Percentiles rank a stretch among this genome's conserved stretches.
Conservation (phyloP, 805 yeast species). For the Wickerhamomyces silvicola region DNA sequence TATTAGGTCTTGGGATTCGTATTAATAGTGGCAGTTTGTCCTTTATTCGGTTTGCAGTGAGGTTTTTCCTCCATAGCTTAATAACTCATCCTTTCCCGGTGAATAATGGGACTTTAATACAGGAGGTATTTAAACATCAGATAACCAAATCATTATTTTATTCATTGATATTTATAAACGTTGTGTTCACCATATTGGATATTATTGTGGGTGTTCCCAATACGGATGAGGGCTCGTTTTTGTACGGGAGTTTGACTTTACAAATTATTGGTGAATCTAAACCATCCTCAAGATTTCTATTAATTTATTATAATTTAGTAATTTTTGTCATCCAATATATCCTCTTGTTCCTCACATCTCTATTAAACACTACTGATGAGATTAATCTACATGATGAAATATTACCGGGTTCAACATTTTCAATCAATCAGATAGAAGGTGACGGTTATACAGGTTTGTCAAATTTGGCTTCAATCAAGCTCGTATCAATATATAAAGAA, state of each 20-base stretch:
- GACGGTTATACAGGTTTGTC: constrained; percentile 44
- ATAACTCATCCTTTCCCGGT: constrained; percentile 36
- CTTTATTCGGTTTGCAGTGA: constrained; percentile 21
- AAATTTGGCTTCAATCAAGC: constrained; percentile 29
- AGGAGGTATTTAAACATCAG: constrained; percentile 15
- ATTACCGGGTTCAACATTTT: constrained; percentile 20
- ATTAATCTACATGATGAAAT: constrained; percentile 22
- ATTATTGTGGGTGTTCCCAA: constrained; percentile 26
- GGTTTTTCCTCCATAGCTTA: constrained; percentile 32
- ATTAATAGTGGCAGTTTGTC: constrained; percentile 15
- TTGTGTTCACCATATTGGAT: constrained; percentile 27
- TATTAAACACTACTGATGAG: constrained; percentile 25
- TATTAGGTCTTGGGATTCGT: neutral
- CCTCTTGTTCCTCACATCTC: constrained; percentile 23
- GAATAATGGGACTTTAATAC: constrained; percentile 19
- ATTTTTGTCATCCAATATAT: constrained; percentile 25
- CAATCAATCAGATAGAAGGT: constrained; percentile 17
- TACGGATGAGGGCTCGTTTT: constrained; percentile 14
- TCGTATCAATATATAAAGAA: constrained; percentile 21
- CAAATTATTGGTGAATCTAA: constrained; percentile 43
- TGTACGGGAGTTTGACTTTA: constrained; percentile 33
- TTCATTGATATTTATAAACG: constrained; percentile 19
- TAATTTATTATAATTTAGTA: constrained; percentile 25
- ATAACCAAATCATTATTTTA: constrained; percentile 26
- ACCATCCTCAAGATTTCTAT: constrained; percentile 22